Percentiles rank a stretch among this genome's conserved stretches.
These are phyloP conservation scores for Scopulariopsis brevicaulis DNA, from an alignment of 2,329 filamentous ascomycete genomes.

Conservation along the genomic window DNA sequence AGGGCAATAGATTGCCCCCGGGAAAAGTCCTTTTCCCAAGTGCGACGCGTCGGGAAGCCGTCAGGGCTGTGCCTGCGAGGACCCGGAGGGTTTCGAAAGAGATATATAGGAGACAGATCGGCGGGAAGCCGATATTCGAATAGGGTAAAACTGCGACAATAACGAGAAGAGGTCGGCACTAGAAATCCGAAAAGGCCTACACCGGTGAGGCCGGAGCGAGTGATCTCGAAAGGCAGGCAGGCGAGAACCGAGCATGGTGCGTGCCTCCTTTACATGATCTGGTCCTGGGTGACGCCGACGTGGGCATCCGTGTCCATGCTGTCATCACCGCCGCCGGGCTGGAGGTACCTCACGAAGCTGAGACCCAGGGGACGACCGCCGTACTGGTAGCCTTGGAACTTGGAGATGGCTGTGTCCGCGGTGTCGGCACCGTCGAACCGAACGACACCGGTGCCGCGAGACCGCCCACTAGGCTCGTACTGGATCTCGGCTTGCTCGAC, in stretches of 20 bases:
- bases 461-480: slow-evolving; percentile 93
- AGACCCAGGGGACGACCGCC: slow-evolving; percentile 88
- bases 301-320: slow-evolving; percentile 71
- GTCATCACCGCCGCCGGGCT: slow-evolving; percentile 39
- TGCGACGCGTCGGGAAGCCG: neutral
- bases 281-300: slow-evolving; percentile 80
- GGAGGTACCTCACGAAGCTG: slow-evolving; percentile 88
- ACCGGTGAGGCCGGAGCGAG: neutral
- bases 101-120: neutral
- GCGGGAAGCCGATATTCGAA: neutral
- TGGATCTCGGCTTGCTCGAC: slow-evolving; percentile 99
- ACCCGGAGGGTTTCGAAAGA: neutral
- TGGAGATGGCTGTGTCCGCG: slow-evolving; percentile 87
- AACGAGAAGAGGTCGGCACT: neutral
- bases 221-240: neutral
- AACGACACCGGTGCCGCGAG: slow-evolving; percentile 91
- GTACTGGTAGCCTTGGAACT: slow-evolving; percentile 97
- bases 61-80: neutral
- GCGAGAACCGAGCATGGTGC: neutral
- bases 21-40: neutral
- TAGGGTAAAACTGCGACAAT: neutral
- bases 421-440: slow-evolving; percentile 76
- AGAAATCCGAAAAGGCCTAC: neutral
- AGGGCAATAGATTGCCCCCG: neutral
- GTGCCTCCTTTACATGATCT: slow-evolving; percentile 66